Conservation (phyloP, 345 rosid species). For the Passiflora organensis region DNA sequence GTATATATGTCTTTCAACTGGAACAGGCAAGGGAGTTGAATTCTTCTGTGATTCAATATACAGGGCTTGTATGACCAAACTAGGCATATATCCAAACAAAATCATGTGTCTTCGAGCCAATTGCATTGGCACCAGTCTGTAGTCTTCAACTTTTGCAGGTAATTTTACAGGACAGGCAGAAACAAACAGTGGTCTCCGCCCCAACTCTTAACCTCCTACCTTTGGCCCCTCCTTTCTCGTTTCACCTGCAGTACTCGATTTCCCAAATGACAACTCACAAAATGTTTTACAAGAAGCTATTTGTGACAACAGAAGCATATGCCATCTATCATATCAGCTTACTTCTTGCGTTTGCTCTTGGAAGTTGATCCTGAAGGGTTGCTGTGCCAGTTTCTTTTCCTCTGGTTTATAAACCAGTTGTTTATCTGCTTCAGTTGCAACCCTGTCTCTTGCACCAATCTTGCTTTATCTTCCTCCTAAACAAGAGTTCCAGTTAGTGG, state of each 20-base stretch:
- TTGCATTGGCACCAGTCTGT: too few species aligned
- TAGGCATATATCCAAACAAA: too few species aligned
- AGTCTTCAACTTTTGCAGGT: too few species aligned
- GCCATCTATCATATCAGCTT: conserved; percentile 11
- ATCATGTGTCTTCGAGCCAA: too few species aligned
- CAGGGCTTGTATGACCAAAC: neutral
- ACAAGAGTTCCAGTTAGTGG: conserved; percentile 1
- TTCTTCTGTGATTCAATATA: conserved; percentile 4
- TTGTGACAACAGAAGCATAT: neutral
- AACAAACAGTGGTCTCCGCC: neutral
- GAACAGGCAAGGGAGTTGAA: conserved; percentile 5
- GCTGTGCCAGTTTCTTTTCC: conserved; percentile 86
- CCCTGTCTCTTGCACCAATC: conserved; percentile 73
- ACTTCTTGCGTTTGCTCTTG: conserved; percentile 84
- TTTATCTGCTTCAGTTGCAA: conserved; percentile 83
- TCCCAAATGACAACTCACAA: conserved; percentile 3
- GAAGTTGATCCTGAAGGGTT: conserved; percentile 55
- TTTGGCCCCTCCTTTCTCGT: conserved; percentile 2
- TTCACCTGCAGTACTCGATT: conserved; percentile 37
- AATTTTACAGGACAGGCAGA: neutral
- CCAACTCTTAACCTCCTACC: neutral
- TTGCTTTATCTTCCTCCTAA: conserved; percentile 85
- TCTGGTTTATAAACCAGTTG: conserved; percentile 87
- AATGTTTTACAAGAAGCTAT: neutral
- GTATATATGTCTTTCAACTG: conserved; percentile 5